Evolutionary conservation across 225 moss, liverwort and hornwort species (phyloP).

Genomic region (Neckera pumila): DNA sequence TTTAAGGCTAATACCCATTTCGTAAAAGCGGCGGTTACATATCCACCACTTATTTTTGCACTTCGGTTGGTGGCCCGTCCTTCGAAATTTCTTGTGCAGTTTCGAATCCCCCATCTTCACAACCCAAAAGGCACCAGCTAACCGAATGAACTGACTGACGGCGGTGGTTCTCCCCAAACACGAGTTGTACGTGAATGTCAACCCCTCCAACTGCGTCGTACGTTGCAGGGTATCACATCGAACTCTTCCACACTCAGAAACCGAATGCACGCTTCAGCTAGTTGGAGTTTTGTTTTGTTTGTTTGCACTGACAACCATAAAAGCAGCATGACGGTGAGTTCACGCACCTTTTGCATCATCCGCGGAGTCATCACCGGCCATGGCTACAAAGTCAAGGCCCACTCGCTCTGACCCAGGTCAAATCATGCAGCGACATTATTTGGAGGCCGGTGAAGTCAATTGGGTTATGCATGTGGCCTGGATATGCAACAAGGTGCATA

Average conservation of each 20-base stretch:
- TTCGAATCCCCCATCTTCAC: no score
- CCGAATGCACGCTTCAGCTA: background rate
- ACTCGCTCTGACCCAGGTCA: background rate
- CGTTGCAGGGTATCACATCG: background rate
- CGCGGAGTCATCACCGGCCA: background rate
- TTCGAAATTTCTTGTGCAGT: no score
- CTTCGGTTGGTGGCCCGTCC: no score
- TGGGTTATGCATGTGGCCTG: background rate
- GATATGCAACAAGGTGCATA: background rate
- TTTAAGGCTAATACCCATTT: no score
- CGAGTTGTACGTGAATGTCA: background rate
- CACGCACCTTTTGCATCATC: background rate
- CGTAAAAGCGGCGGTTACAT: background rate
- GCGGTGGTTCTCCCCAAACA: background rate
- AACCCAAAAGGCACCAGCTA: background rate
- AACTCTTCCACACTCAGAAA: background rate
- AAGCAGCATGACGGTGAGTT: background rate
- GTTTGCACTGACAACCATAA: background rate
- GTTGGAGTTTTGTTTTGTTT: background rate
- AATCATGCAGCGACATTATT: background rate
- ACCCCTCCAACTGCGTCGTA: background rate
- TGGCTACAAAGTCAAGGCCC: background rate
- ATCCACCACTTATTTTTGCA: background rate
- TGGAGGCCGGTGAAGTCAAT: background rate
- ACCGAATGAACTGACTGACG: background rate